Percentiles rank a stretch among this genome's conserved stretches.
Conservation (phyloP, 306 rosid genomes). For the Trifolium fragiferum region DNA sequence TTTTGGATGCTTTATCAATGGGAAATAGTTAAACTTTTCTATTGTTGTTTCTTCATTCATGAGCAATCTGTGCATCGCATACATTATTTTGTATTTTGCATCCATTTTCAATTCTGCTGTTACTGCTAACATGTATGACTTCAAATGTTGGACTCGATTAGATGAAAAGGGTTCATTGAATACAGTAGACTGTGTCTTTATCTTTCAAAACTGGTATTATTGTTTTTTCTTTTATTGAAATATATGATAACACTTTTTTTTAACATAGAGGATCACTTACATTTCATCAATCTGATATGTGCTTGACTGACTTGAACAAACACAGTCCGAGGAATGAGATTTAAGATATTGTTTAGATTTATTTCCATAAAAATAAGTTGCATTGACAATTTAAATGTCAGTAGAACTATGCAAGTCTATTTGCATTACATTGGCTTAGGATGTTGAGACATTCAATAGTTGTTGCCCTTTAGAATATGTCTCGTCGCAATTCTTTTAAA, state of each 20-base stretch:
- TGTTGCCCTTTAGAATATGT: constrained; percentile 6
- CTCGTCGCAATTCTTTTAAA: not conserved
- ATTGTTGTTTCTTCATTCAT: too few species aligned
- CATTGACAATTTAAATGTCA: too few species aligned
- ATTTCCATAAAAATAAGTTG: not conserved
- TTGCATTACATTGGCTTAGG: not conserved
- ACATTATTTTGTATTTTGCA: not conserved
- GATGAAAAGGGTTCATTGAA: not conserved
- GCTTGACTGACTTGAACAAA: not conserved
- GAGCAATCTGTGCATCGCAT: too few species aligned
- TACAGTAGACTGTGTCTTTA: not conserved
- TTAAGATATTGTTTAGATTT: constrained; percentile 1
- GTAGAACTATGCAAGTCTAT: too few species aligned
- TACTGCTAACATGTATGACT: not conserved
- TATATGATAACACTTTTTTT: not conserved
- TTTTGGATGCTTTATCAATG: constrained; percentile 5
- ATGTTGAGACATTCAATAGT: constrained; percentile 5
- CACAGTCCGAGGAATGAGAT: not conserved
- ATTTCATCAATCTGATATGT: constrained; percentile 5
- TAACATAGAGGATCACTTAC: not conserved
- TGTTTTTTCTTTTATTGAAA: constrained; percentile 4
- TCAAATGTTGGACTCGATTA: not conserved
- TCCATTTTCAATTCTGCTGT: not conserved
- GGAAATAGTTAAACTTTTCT: too few species aligned
- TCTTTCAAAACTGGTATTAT: not conserved